A percentile compares a stretch with the other conserved stretches of the same genome.
These are phyloP conservation scores for Sporodiniella umbellata DNA, from an alignment of 371 early-diverging fungal genomes.

Conservation along the genomic window DNA sequence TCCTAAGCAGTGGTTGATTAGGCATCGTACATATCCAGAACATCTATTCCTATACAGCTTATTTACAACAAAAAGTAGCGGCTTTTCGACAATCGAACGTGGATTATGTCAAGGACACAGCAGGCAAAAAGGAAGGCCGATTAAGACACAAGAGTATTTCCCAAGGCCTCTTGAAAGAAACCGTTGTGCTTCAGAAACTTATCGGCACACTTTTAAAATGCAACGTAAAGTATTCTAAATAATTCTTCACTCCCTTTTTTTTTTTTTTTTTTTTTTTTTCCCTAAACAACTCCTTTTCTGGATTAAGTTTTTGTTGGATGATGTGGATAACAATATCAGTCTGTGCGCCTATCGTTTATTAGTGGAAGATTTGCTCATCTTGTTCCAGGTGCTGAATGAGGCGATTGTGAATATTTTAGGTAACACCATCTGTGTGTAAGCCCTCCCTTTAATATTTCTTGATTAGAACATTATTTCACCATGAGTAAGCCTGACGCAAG, in stretches of 20 bases:
- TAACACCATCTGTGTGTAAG: constrained; percentile 18
- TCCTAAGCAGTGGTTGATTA: too few relatives aligned
- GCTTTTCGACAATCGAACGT: constrained; percentile 69
- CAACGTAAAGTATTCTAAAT: too few relatives aligned
- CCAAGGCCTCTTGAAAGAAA: constrained; percentile 74
- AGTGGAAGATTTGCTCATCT: constrained; percentile 78
- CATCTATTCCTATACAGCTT: constrained; percentile 78
- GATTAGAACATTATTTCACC: constrained; percentile 79
- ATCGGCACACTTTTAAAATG: constrained; percentile 75
- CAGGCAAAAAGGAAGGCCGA: constrained; percentile 39
- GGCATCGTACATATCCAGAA: constrained; percentile 66
- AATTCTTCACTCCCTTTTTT: background rate
- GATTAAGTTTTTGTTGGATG: constrained; percentile 56
- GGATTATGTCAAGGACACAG: constrained; percentile 64
- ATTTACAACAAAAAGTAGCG: constrained; percentile 78
- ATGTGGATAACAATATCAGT: constrained; percentile 85
- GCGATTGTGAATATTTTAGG: constrained; percentile 88
- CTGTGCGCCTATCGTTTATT: constrained; percentile 82
- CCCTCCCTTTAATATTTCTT: background rate
- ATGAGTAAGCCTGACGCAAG: constrained; percentile 79
- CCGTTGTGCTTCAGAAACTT: constrained; percentile 76
- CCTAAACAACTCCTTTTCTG: background rate
- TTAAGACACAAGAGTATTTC: constrained; percentile 59
- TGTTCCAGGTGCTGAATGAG: constrained; percentile 90
- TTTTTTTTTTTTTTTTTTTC: too few relatives aligned